phyloP scores from a whole-genome alignment of 108 stramenopile genomes.

The Skeletonema menzelii region DNA sequence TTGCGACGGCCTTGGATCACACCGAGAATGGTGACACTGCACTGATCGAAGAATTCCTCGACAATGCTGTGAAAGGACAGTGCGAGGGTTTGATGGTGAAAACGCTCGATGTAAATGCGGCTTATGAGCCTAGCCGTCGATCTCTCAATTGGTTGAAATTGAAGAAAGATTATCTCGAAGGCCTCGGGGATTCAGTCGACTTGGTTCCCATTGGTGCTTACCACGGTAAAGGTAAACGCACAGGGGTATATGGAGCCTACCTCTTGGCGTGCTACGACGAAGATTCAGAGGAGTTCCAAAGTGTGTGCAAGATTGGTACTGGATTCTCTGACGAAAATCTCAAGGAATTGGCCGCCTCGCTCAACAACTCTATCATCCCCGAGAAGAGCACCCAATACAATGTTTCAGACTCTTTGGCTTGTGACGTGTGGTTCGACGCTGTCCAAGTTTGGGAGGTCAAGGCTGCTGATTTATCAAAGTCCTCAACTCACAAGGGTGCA shows the following conservation, averaged over 20 bases:
- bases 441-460: conserved; percentile 98
- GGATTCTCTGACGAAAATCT: conserved; percentile 98
- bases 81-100: conserved; percentile 99
- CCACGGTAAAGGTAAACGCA: conserved; percentile 94
- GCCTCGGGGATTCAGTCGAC: conserved; percentile 97
- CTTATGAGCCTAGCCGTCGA: conserved; percentile 95
- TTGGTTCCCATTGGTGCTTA: conserved; percentile 97
- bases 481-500: conserved; percentile 89
- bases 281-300: conserved; percentile 96
- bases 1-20: conserved; percentile 60
- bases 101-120: conserved; percentile 89
- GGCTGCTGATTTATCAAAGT: conserved; percentile 96
- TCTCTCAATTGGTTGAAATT: conserved; percentile 99
- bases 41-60: conserved; percentile 92
- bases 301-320: conserved; percentile 99
- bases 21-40: conserved; percentile 83
- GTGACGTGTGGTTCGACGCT: conserved; percentile 98
- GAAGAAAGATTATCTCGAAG: conserved; percentile 99
- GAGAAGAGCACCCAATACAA: conserved; percentile 81
- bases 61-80: conserved; percentile 94
- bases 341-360: conserved; percentile 69
- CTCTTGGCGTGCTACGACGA: conserved; percentile 97
- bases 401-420: conserved; percentile 80
- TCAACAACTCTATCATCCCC: conserved; percentile 71
- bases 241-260: conserved; percentile 97